Conservation (phyloP, 2,329 filamentous ascomycete species). For the Claviceps pazoutovae region DNA sequence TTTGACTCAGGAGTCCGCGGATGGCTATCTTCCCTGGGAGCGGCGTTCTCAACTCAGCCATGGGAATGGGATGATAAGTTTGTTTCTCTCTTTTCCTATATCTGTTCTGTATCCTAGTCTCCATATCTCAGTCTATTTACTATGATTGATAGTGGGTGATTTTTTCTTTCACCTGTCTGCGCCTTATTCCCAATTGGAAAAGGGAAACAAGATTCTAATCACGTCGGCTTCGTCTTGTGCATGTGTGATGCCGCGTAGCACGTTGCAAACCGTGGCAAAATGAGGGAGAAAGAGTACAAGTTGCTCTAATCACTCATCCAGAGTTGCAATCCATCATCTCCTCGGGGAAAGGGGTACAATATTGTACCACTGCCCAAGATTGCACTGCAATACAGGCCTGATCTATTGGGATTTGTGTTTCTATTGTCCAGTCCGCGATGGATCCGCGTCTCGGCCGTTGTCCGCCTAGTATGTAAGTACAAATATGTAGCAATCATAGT, state of each 20-base stretch:
- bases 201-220: no score
- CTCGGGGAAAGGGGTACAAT: not conserved
- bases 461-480: not conserved
- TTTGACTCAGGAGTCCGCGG: no score
- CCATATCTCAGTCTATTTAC: not conserved
- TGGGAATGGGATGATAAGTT: not conserved
- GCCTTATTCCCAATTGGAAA: not conserved
- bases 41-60: slow-evolving; percentile 4
- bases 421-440: not conserved
- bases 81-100: not conserved
- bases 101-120: not conserved
- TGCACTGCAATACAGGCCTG: not conserved
- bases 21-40: not conserved
- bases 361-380: not conserved
- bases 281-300: no score
- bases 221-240: not conserved
- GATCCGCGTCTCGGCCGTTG: not conserved
- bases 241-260: no score
- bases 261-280: no score
- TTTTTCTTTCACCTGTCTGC: not conserved
- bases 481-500: not conserved
- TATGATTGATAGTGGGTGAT: not conserved
- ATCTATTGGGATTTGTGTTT: not conserved
- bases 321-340: no score
- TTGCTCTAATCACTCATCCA: no score